phyloP scores from a whole-genome alignment of 768 basidiomycete genomes.

The Candolleomyces aberdarensis region DNA sequence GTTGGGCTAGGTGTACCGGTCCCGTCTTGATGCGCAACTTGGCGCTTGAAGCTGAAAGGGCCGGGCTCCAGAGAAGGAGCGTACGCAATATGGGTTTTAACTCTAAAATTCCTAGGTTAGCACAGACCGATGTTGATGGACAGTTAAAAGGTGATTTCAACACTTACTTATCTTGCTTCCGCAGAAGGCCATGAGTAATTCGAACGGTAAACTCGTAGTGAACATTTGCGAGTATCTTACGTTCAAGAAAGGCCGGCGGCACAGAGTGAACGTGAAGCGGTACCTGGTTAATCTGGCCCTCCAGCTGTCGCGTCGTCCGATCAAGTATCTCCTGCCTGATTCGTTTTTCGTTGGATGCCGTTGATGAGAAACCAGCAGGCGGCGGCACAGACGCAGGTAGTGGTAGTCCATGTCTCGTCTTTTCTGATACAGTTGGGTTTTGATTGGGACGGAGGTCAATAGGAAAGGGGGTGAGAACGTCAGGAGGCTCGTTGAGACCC shows the following conservation, averaged over 20 bases:
- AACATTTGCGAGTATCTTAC: slow-evolving; percentile 18
- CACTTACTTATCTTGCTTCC: slow-evolving; percentile 23
- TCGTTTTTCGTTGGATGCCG: not conserved
- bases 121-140: not conserved
- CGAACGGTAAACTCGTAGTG: slow-evolving; percentile 23
- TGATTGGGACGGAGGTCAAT: not conserved
- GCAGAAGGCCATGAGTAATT: slow-evolving; percentile 21
- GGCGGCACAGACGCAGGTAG: not conserved
- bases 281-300: not conserved
- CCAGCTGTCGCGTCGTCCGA: not conserved
- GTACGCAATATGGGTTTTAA: slow-evolving; percentile 19
- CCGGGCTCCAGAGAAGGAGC: slow-evolving; percentile 21
- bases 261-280: not conserved
- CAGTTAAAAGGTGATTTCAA: not conserved
- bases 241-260: slow-evolving; percentile 26
- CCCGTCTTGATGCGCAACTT: slow-evolving; percentile 12
- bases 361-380: not conserved
- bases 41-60: slow-evolving; percentile 17
- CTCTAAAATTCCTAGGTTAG: not conserved
- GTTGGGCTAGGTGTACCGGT: slow-evolving; percentile 20
- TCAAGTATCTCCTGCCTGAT: not conserved
- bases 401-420: not conserved
- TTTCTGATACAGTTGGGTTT: not conserved
- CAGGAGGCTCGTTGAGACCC: not conserved
- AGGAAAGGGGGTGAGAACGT: not conserved